Evolutionary conservation across 495 filamentous ascomycete genomes (phyloP).

Genomic region (Penicillium cosmopolitanum): DNA sequence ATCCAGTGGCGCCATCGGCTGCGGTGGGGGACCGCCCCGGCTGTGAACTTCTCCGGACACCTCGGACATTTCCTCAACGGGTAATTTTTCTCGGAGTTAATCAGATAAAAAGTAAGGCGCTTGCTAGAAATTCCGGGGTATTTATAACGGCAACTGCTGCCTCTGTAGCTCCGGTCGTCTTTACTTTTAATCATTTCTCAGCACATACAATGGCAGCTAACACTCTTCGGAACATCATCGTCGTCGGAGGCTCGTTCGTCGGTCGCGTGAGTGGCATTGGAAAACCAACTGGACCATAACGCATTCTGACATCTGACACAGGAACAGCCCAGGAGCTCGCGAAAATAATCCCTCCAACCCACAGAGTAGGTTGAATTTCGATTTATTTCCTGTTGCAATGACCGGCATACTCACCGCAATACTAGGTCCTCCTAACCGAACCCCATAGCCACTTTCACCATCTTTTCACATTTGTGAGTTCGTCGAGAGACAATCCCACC

Average conservation of each 20-base stretch:
- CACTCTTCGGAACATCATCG: conserved; percentile 43
- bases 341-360: conserved; percentile 39
- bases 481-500: not conserved
- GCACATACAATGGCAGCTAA: conserved; percentile 23
- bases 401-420: too few species aligned
- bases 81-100: conserved; percentile 27
- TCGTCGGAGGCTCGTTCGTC: conserved; percentile 49
- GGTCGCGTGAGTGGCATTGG: conserved; percentile 33
- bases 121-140: conserved; percentile 12
- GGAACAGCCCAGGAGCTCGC: conserved; percentile 45
- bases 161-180: not conserved
- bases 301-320: conserved; percentile 19
- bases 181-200: not conserved
- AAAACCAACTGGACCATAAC: not conserved
- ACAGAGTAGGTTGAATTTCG: conserved; percentile 23
- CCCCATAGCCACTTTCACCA: conserved; percentile 59
- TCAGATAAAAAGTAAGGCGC: conserved; percentile 22
- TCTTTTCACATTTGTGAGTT: conserved; percentile 55
- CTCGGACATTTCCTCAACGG: conserved; percentile 19
- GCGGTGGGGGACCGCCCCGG: conserved; percentile 11
- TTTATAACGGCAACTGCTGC: conserved; percentile 2
- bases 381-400: not conserved
- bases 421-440: conserved; percentile 52
- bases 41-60: conserved; percentile 17
- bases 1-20: conserved; percentile 24